Conservation (phyloP, 192 early-diverging fungal species). For the Coemansia umbellata region DNA sequence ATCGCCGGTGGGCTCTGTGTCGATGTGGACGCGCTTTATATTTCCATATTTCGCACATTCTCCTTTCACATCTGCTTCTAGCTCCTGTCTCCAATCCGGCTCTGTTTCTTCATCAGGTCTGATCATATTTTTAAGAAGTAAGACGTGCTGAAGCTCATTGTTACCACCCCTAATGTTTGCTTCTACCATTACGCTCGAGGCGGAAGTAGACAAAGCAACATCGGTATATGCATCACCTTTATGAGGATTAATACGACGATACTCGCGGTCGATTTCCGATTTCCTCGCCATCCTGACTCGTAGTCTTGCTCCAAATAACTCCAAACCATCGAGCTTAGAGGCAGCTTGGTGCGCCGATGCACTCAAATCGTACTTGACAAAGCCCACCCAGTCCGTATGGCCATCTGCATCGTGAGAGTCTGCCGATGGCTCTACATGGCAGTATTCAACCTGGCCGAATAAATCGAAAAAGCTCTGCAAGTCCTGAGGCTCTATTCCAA, state of each 20-base stretch:
- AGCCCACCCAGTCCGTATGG: constrained; percentile 65
- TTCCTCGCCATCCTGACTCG: constrained; percentile 32
- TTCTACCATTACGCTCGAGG: background rate
- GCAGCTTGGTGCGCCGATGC: constrained; percentile 75
- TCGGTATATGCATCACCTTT: background rate
- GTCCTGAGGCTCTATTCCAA: constrained; percentile 68
- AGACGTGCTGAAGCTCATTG: background rate
- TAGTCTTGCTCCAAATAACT: constrained; percentile 59
- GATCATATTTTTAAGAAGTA: constrained; percentile 31
- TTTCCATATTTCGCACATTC: constrained; percentile 80
- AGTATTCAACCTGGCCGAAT: constrained; percentile 80
- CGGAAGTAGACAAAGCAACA: background rate
- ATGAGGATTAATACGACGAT: background rate
- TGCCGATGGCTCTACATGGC: constrained; percentile 72
- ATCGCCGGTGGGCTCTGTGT: constrained; percentile 64
- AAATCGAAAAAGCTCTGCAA: constrained; percentile 75
- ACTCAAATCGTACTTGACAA: constrained; percentile 58
- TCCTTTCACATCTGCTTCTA: constrained; percentile 77
- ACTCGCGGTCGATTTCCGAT: constrained; percentile 28
- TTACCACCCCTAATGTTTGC: too few species aligned
- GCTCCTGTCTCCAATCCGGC: constrained; percentile 76
- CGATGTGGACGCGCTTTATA: constrained; percentile 71
- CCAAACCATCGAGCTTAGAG: constrained; percentile 79
- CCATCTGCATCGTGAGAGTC: constrained; percentile 64
- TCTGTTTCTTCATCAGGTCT: constrained; percentile 66